Conservation (phyloP, 495 filamentous ascomycete species). For the Trichoderma virens region DNA sequence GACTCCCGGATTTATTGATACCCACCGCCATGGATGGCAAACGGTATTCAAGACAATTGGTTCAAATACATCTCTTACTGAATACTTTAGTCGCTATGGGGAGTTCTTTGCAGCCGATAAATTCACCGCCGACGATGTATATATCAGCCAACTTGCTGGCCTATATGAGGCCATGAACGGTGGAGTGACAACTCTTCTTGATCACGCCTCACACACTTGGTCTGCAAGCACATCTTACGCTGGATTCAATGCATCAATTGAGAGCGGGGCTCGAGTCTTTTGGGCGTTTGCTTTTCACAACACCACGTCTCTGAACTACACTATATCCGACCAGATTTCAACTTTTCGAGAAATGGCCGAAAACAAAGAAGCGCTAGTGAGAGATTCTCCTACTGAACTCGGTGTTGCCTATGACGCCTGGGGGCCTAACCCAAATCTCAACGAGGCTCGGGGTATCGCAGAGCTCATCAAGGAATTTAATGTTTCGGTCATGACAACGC, state of each 20-base stretch:
- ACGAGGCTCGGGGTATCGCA: conserved; percentile 22
- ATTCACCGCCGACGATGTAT: conserved; percentile 28
- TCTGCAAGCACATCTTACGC: conserved; percentile 21
- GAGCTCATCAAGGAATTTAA: conserved; percentile 20
- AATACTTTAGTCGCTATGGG: conserved; percentile 23
- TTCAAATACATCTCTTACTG: conserved; percentile 26
- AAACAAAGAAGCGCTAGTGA: conserved; percentile 10
- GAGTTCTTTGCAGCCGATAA: conserved; percentile 15
- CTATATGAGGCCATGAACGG: conserved; percentile 31
- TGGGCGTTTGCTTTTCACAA: conserved; percentile 27
- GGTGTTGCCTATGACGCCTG: conserved; percentile 34
- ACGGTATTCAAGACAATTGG: conserved; percentile 33
- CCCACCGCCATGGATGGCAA: conserved; percentile 47
- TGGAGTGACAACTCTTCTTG: conserved; percentile 28
- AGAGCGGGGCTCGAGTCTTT: conserved; percentile 36
- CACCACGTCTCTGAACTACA: conserved; percentile 14
- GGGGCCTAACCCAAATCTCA: conserved; percentile 15
- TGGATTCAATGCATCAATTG: conserved; percentile 28
- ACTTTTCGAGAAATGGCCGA: conserved; percentile 23
- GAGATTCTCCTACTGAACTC: conserved; percentile 19
- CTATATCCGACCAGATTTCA: conserved; percentile 21
- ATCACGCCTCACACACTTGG: conserved; percentile 28
- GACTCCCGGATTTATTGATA: conserved; percentile 46
- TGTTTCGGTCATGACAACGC: conserved; percentile 28
- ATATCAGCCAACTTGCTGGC: conserved; percentile 33